Evolutionary conservation across 1,284 basidiomycete genomes (phyloP).

Genomic region (Amylostereum areolatum): DNA sequence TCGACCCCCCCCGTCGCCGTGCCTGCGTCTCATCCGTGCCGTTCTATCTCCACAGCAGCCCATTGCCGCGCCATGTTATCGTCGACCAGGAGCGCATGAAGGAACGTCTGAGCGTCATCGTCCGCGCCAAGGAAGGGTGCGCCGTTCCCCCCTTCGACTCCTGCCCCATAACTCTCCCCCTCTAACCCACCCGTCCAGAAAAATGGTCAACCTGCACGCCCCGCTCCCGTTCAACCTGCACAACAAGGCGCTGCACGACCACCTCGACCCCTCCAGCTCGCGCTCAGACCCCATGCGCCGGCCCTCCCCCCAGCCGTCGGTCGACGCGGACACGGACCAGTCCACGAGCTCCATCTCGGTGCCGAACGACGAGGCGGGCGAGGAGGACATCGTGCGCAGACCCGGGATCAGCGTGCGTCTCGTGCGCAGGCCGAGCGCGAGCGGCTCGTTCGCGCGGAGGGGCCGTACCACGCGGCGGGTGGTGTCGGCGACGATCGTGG

Average conservation of each 20-base stretch:
- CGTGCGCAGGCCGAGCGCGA: constrained; percentile 5
- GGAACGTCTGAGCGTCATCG: constrained; percentile 50
- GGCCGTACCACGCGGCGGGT: constrained; percentile 8
- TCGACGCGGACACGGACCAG: constrained; percentile 10
- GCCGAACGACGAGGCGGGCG: constrained; percentile 6
- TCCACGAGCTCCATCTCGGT: constrained; percentile 8
- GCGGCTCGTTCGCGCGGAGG: neutral
- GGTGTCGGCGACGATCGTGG: neutral
- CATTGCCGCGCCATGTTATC: constrained; percentile 16
- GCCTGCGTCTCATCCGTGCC: constrained; percentile 1
- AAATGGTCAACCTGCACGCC: constrained; percentile 68
- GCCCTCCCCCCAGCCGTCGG: constrained; percentile 18
- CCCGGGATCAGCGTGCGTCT: constrained; percentile 9
- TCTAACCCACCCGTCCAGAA: constrained; percentile 31
- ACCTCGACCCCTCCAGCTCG: constrained; percentile 30
- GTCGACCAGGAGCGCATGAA: constrained; percentile 49
- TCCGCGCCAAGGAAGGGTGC: constrained; percentile 59
- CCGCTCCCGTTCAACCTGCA: constrained; percentile 62
- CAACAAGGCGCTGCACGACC: constrained; percentile 34
- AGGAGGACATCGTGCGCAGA: neutral
- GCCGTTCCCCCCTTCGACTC: constrained; percentile 15
- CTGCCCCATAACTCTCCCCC: constrained; percentile 1
- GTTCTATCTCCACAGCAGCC: constrained; percentile 5
- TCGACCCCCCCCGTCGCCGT: neutral
- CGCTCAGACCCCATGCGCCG: constrained; percentile 21